Percentiles rank a stretch among this genome's conserved stretches.
phyloP scores from a whole-genome alignment of 2,329 filamentous ascomycete genomes.

The Fusarium begoniae region DNA sequence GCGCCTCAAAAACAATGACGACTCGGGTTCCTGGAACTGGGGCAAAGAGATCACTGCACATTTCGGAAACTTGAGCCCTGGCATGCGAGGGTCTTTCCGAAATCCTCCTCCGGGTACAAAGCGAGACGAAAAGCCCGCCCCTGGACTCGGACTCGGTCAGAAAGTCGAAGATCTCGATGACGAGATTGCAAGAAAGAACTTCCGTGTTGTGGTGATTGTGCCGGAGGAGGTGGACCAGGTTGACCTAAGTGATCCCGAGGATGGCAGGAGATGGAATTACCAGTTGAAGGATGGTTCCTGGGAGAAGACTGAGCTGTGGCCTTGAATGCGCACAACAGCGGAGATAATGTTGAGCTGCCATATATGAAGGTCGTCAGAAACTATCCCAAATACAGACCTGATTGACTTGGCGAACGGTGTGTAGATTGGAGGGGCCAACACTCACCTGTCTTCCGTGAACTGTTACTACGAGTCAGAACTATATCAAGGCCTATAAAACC shows the following conservation, averaged over 20 bases:
- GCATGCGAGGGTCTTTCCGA: conserved; percentile 80
- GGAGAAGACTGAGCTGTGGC: conserved; percentile 77
- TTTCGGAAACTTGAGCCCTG: conserved; percentile 88
- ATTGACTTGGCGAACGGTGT: not conserved
- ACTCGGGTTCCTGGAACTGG: conserved; percentile 75
- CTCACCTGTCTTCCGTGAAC: not conserved
- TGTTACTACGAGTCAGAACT: too few species aligned
- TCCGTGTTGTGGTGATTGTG: conserved; percentile 83
- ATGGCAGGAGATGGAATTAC: conserved; percentile 73
- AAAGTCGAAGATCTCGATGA: conserved; percentile 78
- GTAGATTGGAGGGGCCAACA: not conserved
- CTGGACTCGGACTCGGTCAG: conserved; percentile 62
- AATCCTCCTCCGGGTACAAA: conserved; percentile 75
- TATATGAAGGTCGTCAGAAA: not conserved
- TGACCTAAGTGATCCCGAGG: conserved; percentile 74
- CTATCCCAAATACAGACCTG: not conserved
- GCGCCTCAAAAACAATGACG: conserved; percentile 52
- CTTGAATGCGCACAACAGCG: conserved; percentile 44
- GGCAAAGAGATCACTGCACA: conserved; percentile 81
- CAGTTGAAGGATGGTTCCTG: conserved; percentile 67
- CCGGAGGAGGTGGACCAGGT: conserved; percentile 80
- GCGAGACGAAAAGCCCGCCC: conserved; percentile 59
- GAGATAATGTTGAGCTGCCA: not conserved
- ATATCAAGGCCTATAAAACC: not conserved
- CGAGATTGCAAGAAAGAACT: conserved; percentile 74